Conservation (phyloP, 2,329 filamentous ascomycete genomes). For the Magnaporthiopsis poae region DNA sequence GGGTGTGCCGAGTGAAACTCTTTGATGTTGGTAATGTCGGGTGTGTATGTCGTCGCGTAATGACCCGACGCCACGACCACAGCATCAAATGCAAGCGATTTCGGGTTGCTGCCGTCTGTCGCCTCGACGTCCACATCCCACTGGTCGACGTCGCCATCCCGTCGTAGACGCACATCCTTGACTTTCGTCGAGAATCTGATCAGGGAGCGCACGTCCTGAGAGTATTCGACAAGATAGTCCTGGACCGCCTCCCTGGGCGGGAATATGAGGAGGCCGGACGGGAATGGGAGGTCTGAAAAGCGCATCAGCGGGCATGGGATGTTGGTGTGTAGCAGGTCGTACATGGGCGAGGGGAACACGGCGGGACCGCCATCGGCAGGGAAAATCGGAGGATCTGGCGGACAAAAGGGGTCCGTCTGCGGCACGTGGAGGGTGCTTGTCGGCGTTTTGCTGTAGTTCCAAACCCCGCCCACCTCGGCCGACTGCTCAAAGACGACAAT, state of each 20-base stretch:
- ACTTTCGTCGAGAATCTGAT: conserved; percentile 66
- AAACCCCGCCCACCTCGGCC: conserved; percentile 66
- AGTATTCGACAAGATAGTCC: conserved; percentile 64
- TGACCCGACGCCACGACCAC: conserved; percentile 68
- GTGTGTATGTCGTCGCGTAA: conserved; percentile 60
- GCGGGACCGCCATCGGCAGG: conserved; percentile 30
- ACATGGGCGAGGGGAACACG: conserved; percentile 73
- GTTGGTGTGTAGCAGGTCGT: conserved; percentile 75
- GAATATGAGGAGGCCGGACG: conserved; percentile 57
- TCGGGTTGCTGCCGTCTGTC: neutral
- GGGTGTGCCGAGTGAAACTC: conserved; percentile 52
- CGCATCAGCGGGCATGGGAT: conserved; percentile 74
- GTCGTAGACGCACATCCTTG: conserved; percentile 39
- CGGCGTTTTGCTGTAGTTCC: conserved; percentile 60
- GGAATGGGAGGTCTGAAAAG: conserved; percentile 62
- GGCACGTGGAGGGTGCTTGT: conserved; percentile 48
- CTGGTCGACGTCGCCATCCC: conserved; percentile 26
- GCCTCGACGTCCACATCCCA: conserved; percentile 55
- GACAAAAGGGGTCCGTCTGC: conserved; percentile 54
- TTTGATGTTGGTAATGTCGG: conserved; percentile 48
- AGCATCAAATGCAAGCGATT: conserved; percentile 54
- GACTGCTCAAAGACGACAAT: conserved; percentile 80
- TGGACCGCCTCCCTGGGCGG: conserved; percentile 63
- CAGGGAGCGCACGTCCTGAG: conserved; percentile 54
- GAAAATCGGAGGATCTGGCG: conserved; percentile 54